These are phyloP conservation scores for Mycena capillaripes DNA, from an alignment of 768 basidiomycete genomes.

Conservation along the genomic window DNA sequence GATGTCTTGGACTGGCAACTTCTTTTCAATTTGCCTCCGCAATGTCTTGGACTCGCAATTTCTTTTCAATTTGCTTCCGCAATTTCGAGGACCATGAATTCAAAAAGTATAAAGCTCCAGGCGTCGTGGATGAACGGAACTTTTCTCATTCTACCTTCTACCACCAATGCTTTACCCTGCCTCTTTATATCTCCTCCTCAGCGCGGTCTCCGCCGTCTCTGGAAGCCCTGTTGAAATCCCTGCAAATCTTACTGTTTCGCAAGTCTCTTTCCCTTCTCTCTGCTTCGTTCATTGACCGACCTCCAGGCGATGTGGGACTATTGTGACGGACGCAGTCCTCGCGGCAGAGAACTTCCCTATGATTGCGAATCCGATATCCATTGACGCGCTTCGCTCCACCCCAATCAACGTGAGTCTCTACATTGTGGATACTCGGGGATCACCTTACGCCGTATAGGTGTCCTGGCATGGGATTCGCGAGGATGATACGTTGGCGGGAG, in stretches of 20 bases:
- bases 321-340: too few relatives aligned
- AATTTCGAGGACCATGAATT: not conserved
- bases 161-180: slow-evolving; percentile 21
- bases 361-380: too few relatives aligned
- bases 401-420: not conserved
- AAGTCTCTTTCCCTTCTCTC: too few relatives aligned
- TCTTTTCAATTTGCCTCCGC: not conserved
- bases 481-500: slow-evolving; percentile 50
- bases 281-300: too few relatives aligned
- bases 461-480: slow-evolving; percentile 53
- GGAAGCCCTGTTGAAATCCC: slow-evolving; percentile 3
- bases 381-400: not conserved
- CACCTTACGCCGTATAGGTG: slow-evolving; percentile 35
- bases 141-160: not conserved
- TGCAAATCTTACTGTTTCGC: not conserved
- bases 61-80: not conserved
- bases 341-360: too few relatives aligned
- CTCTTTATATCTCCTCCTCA: slow-evolving; percentile 4
- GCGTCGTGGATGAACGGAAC: not conserved
- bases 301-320: too few relatives aligned
- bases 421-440: not conserved
- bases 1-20: too few relatives aligned
- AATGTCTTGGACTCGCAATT: not conserved
- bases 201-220: not conserved
- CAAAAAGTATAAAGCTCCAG: not conserved